Base-by-base conservation (phyloP, 345 rosid species). In the Gossypium sturtianum region DNA sequence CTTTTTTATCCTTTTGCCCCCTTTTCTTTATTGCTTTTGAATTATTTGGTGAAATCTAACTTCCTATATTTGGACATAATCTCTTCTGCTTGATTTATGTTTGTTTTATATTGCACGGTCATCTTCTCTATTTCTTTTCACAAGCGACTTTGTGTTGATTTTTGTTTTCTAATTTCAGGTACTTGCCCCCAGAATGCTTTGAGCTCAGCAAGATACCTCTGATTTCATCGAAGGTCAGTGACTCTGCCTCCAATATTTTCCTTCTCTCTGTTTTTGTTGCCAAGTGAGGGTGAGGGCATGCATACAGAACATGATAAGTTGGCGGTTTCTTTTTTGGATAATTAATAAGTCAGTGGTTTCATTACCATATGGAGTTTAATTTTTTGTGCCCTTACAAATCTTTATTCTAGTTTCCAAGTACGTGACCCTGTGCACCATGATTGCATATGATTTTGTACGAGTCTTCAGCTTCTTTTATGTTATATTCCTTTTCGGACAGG, bases 101-200 rank as follows among this genome's bases (percentile, higher is more conserved):
- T 10, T 51, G 19, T 45, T 66, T n/a, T 66, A 45, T 63, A 15
- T 7, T 22, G 54, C 3, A 2, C 47, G 45, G 45, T 69, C 72
- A 17, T 12, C 22, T 54, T 74, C 76, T 48, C 25, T 1, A 7
- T 8, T 44, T 43, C 60, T 57, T 65, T 48, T 78, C 20, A 66
- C 5, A 13, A 12, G 44, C 3, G 0, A 69, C 13, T 17, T 1
- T 22, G 16, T 16, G 23, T 69, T 16, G 66, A 53, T 58, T 56
- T 72, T 74, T 48, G 65, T 70, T 56, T 66, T 65, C 9, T 73
- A 67, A 76, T 66, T 83, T 72, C 78, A 91, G 98, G 99, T 96
- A 96, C 79, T 81, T 96, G 81, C 99, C 99, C 66, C 99, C 98
- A 29, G 99, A 96, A 82, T 96, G 98, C 85, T 96, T 96, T 71